Conservation (phyloP, 495 filamentous ascomycete genomes). For the Delitschia confertaspora region DNA sequence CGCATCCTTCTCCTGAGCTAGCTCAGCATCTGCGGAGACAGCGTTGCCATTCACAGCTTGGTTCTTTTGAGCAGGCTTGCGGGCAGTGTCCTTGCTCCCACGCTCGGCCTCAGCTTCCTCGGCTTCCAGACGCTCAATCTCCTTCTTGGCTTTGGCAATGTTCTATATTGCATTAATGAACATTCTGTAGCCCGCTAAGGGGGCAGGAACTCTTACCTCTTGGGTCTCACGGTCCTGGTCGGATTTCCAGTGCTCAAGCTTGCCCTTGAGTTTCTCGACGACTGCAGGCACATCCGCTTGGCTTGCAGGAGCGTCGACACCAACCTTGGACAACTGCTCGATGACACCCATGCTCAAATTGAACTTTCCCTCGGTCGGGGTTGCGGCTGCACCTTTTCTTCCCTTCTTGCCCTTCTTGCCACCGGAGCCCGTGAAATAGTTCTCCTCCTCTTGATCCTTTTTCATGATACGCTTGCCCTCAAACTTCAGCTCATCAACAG, state of each 20-base stretch:
- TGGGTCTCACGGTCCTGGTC: slow-evolving; percentile 87
- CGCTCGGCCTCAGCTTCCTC: slow-evolving; percentile 36
- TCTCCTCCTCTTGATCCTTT: slow-evolving; percentile 79
- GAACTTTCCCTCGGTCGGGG: slow-evolving; percentile 54
- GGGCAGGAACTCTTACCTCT: slow-evolving; percentile 52
- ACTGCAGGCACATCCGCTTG: slow-evolving; percentile 67
- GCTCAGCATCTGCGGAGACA: slow-evolving; percentile 45
- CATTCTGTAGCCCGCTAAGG: background rate
- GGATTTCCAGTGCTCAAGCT: slow-evolving; percentile 86
- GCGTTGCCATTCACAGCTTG: slow-evolving; percentile 43
- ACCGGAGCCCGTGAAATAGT: slow-evolving; percentile 69
- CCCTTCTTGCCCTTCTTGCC: slow-evolving; percentile 94
- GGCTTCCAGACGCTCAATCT: slow-evolving; percentile 56
- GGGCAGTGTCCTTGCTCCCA: slow-evolving; percentile 38
- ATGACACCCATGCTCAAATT: slow-evolving; percentile 82
- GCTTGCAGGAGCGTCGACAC: slow-evolving; percentile 77
- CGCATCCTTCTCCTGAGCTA: slow-evolving; percentile 51
- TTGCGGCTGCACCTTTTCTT: slow-evolving; percentile 51
- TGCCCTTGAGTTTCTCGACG: slow-evolving; percentile 81
- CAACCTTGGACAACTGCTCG: slow-evolving; percentile 74
- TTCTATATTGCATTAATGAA: slow-evolving; percentile 42
- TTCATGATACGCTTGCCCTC: slow-evolving; percentile 69
- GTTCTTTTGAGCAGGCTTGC: slow-evolving; percentile 46
- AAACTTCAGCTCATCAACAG: slow-evolving; percentile 63
- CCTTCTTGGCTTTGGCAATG: slow-evolving; percentile 60